These are phyloP conservation scores for Coemansia sp. DNA, from an alignment of 192 early-diverging fungal species.

Conservation along the genomic window DNA sequence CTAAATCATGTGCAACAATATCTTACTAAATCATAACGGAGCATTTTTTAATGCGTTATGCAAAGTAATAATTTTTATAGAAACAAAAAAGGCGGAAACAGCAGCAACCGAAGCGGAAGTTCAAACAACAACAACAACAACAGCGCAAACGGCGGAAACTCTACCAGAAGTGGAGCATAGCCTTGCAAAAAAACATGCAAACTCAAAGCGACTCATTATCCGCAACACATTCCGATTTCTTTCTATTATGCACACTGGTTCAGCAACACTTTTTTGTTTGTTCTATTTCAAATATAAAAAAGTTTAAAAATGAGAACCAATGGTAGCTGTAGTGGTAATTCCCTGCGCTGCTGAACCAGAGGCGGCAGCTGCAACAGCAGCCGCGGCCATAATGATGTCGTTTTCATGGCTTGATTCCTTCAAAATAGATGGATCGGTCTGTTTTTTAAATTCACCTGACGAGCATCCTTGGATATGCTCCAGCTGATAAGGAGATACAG, in stretches of 20 bases:
- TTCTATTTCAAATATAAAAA: too few relatives aligned
- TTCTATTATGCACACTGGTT: too few relatives aligned
- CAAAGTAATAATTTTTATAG: not conserved
- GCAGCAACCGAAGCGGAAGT: not conserved
- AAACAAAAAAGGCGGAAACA: constrained; percentile 12
- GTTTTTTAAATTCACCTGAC: constrained; percentile 39
- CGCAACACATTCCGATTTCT: not conserved
- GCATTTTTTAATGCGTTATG: not conserved
- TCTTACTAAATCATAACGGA: not conserved
- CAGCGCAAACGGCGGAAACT: not conserved
- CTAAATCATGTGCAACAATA: too few relatives aligned
- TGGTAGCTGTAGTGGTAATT: not conserved
- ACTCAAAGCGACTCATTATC: not conserved
- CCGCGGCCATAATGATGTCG: constrained; percentile 4
- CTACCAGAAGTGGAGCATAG: not conserved
- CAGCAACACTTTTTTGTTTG: too few relatives aligned
- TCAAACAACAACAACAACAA: constrained; percentile 1
- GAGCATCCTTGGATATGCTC: constrained; percentile 37
- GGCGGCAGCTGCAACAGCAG: constrained; percentile 11
- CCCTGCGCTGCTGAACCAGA: not conserved
- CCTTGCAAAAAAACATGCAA: not conserved
- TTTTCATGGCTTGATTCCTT: not conserved
- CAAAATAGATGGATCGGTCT: constrained; percentile 8
- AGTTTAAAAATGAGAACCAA: not conserved
- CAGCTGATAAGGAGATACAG: constrained; percentile 51